Evolutionary conservation across 371 early-diverging fungal species (phyloP).

Genomic region (Mucor plumbeus): DNA sequence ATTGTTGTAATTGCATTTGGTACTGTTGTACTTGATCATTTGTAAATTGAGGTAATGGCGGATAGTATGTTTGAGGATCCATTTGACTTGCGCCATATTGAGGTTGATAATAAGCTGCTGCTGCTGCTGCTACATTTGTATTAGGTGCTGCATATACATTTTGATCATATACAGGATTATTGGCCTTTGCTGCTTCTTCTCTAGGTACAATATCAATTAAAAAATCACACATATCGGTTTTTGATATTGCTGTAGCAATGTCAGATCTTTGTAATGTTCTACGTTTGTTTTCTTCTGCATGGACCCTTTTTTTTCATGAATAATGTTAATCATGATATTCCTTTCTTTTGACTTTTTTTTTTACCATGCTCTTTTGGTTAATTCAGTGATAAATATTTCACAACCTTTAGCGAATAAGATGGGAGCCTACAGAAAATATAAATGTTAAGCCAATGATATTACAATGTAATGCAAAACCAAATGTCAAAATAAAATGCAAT

Average conservation of each 20-base stretch:
- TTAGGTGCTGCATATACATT: constrained; percentile 25
- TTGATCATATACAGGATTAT: constrained; percentile 36
- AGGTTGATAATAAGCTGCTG: constrained; percentile 27
- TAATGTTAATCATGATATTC: not conserved
- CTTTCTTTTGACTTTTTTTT: not conserved
- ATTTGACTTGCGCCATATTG: constrained; percentile 29
- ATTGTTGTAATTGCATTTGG: constrained; percentile 25
- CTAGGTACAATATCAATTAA: constrained; percentile 98
- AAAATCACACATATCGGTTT: constrained; percentile 98
- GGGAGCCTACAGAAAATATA: constrained; percentile 74
- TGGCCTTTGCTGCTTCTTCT: constrained; percentile 66
- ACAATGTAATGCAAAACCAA: constrained; percentile 13
- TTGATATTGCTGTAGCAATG: constrained; percentile 92
- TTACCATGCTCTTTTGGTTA: constrained; percentile 95
- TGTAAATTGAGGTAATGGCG: constrained; percentile 22
- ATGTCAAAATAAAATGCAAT: not conserved
- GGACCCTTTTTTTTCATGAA: constrained; percentile 68
- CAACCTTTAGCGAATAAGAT: constrained; percentile 96
- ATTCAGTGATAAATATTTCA: constrained; percentile 96
- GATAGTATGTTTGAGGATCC: constrained; percentile 22
- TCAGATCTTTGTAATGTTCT: constrained; percentile 97
- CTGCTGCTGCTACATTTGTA: constrained; percentile 19
- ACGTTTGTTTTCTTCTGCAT: constrained; percentile 98
- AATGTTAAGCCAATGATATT: constrained; percentile 20
- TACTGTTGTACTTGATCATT: constrained; percentile 28